Percentiles rank a stretch among this genome's conserved stretches.
Evolutionary conservation across 2,329 filamentous ascomycete species (phyloP).

Genomic region (Colletotrichum sp.): DNA sequence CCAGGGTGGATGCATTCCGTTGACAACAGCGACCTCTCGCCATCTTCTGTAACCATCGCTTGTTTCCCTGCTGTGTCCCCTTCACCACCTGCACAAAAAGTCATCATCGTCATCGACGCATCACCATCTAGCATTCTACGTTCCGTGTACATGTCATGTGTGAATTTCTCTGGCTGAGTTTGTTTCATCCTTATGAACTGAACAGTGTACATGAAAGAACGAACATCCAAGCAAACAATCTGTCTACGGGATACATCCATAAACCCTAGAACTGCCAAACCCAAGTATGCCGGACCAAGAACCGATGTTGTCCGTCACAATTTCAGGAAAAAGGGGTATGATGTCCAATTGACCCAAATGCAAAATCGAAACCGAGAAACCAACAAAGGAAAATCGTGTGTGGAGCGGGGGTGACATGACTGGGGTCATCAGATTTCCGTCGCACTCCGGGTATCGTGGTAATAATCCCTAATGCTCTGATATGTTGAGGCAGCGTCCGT

Average conservation of each 20-base stretch:
- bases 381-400: constrained; percentile 4
- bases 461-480: constrained; percentile 23
- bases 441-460: constrained; percentile 25
- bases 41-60: neutral
- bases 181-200: neutral
- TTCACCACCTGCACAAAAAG: neutral
- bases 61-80: neutral
- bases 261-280: neutral
- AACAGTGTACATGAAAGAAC: neutral
- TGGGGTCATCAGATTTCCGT: constrained; percentile 22
- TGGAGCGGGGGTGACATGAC: constrained; percentile 23
- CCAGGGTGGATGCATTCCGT: neutral
- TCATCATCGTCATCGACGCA: neutral
- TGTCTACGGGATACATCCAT: neutral
- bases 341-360: neutral
- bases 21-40: neutral
- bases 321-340: constrained; percentile 5
- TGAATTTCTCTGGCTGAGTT: neutral
- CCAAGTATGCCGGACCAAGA: neutral
- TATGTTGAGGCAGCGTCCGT: constrained; percentile 11
- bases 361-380: neutral
- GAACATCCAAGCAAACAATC: neutral
- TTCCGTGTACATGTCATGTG: neutral
- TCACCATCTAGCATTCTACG: neutral
- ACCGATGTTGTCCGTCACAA: neutral